phyloP scores from a whole-genome alignment of 192 early-diverging fungal species.

The Backusella tarrabulga region DNA sequence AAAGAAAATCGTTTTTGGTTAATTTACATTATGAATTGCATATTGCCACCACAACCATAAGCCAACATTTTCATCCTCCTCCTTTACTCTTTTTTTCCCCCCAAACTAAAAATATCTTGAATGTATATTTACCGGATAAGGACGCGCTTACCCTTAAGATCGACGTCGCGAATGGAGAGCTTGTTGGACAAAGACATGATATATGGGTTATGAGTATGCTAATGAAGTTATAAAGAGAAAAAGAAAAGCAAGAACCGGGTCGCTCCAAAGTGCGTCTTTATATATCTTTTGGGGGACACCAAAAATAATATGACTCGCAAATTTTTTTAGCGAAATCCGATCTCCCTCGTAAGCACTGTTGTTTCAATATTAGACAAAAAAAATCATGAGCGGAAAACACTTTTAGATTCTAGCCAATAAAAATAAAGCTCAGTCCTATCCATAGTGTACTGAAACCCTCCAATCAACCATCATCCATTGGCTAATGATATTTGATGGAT shows the following conservation, averaged over 20 bases:
- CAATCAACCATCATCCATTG: slow-evolving; percentile 5
- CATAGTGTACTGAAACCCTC: not conserved
- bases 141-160: slow-evolving; percentile 83
- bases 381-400: slow-evolving; percentile 6
- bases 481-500: not conserved
- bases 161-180: slow-evolving; percentile 85
- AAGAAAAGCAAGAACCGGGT: slow-evolving; percentile 2
- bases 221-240: slow-evolving; percentile 6
- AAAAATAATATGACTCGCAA: slow-evolving; percentile 10
- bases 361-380: not conserved
- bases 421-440: not conserved
- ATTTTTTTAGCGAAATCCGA: slow-evolving; percentile 6
- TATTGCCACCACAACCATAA: not conserved
- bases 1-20: slow-evolving; percentile 6
- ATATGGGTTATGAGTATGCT: slow-evolving; percentile 24
- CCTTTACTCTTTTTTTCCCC: not conserved
- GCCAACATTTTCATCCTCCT: not conserved
- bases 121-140: slow-evolving; percentile 71
- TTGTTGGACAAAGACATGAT: slow-evolving; percentile 73
- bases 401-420: not conserved
- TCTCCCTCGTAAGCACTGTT: slow-evolving; percentile 2
- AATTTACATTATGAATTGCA: not conserved
- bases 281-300: not conserved
- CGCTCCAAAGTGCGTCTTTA: slow-evolving; percentile 1
- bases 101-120: not conserved